Conservation (phyloP, 192 early-diverging fungal genomes). For the Coemansia sp. region DNA sequence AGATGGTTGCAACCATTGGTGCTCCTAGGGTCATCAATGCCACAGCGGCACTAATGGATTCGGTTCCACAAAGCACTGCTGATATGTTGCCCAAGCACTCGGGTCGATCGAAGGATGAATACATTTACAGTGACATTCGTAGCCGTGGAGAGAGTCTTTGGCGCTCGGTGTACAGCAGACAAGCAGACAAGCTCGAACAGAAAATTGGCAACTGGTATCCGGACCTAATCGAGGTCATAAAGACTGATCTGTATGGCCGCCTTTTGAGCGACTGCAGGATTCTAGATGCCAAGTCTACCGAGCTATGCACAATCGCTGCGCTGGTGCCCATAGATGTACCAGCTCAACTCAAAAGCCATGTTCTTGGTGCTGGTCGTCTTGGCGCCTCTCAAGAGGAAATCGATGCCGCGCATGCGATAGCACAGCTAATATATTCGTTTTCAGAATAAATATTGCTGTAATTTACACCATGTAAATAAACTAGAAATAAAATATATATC, state of each 20-base stretch:
- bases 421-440: not conserved
- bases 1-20: slow-evolving; percentile 17
- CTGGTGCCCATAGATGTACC: slow-evolving; percentile 37
- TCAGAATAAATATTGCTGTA: not conserved
- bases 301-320: slow-evolving; percentile 36
- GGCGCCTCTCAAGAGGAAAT: slow-evolving; percentile 29
- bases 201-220: slow-evolving; percentile 36
- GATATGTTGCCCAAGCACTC: slow-evolving; percentile 11
- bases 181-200: slow-evolving; percentile 30
- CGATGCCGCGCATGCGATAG: slow-evolving; percentile 19
- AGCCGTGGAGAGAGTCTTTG: slow-evolving; percentile 28
- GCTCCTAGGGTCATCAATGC: slow-evolving; percentile 25
- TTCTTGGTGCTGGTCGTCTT: slow-evolving; percentile 23
- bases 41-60: slow-evolving; percentile 26
- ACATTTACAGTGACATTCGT: slow-evolving; percentile 19
- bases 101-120: slow-evolving; percentile 11
- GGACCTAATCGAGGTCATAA: slow-evolving; percentile 43
- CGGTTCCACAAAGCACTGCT: slow-evolving; percentile 1
- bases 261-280: slow-evolving; percentile 31
- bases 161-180: slow-evolving; percentile 33
- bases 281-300: slow-evolving; percentile 27
- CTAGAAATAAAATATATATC: not conserved
- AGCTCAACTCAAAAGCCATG: slow-evolving; percentile 44
- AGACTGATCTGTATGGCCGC: slow-evolving; percentile 43
- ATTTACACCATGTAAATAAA: not conserved